Evolutionary conservation across 2,329 filamentous ascomycete species (phyloP).

Genomic region (Chaetomium olivaceum): DNA sequence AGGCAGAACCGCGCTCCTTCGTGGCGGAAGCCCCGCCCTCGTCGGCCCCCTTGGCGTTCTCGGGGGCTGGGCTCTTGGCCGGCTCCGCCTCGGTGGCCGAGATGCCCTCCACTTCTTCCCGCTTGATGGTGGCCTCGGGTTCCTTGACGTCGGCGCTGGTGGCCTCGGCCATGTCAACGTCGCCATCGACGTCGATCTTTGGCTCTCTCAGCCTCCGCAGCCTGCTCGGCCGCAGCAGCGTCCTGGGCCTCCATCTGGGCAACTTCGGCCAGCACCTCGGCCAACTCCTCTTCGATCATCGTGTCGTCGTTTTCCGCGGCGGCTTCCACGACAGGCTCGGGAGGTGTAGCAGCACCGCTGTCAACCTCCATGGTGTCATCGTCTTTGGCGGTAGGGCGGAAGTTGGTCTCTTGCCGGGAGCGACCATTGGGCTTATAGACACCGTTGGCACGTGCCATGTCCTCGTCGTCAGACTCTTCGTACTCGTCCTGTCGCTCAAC

Average conservation of each 20-base stretch:
- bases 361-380: conserved; percentile 34
- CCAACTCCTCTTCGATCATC: conserved; percentile 30
- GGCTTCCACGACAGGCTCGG: conserved; percentile 20
- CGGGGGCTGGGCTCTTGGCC: conserved; percentile 20
- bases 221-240: conserved; percentile 8
- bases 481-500: conserved; percentile 77
- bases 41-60: not conserved
- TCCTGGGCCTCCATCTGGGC: conserved; percentile 35
- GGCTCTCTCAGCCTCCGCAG: conserved; percentile 10
- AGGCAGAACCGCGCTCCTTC: conserved; percentile 12
- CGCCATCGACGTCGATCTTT: conserved; percentile 50
- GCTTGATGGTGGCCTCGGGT: conserved; percentile 42
- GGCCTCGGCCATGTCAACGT: conserved; percentile 53
- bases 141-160: conserved; percentile 31
- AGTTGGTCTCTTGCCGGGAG: conserved; percentile 55
- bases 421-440: conserved; percentile 54
- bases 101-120: conserved; percentile 42
- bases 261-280: conserved; percentile 17
- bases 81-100: conserved; percentile 23
- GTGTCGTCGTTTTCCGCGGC: conserved; percentile 32
- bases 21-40: not conserved
- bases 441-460: conserved; percentile 72
- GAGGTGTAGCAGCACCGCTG: conserved; percentile 30
- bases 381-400: conserved; percentile 41
- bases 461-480: conserved; percentile 87